Conservation (phyloP, 345 rosid genomes). For the Eutrema yunnanense region DNA sequence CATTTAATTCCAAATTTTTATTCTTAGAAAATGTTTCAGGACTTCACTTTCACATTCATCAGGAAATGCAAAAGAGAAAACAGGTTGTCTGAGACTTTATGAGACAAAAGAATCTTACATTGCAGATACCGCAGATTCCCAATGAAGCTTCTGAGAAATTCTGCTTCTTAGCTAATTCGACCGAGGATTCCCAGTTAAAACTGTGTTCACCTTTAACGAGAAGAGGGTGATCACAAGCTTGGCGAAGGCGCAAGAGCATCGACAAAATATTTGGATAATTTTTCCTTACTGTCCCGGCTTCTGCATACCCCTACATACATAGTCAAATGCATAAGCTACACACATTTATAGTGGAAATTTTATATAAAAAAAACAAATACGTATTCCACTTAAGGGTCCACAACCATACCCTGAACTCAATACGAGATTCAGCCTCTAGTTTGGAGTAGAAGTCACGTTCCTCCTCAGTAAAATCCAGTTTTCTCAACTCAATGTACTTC, state of each 20-base stretch:
- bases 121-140: conserved; percentile 88
- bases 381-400: not conserved
- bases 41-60: not conserved
- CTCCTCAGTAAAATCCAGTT: conserved; percentile 74
- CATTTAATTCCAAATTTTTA: not conserved
- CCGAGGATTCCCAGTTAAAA: conserved; percentile 49
- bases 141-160: conserved; percentile 65
- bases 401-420: conserved; percentile 66
- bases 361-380: not conserved
- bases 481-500: conserved; percentile 60
- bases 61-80: not conserved
- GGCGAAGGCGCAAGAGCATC: conserved; percentile 98
- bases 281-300: conserved; percentile 94
- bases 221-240: conserved; percentile 98
- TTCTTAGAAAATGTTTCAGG: not conserved
- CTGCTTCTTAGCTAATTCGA: conserved; percentile 56
- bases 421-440: conserved; percentile 77
- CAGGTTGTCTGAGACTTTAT: not conserved
- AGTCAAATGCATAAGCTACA: not conserved
- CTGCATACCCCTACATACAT: conserved; percentile 68
- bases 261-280: conserved; percentile 88
- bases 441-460: conserved; percentile 83
- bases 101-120: conserved; percentile 46
- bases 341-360: not conserved
- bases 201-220: conserved; percentile 75